Conservation (phyloP, 2,329 filamentous ascomycete genomes). For the Pseudogymnoascus sp. region DNA sequence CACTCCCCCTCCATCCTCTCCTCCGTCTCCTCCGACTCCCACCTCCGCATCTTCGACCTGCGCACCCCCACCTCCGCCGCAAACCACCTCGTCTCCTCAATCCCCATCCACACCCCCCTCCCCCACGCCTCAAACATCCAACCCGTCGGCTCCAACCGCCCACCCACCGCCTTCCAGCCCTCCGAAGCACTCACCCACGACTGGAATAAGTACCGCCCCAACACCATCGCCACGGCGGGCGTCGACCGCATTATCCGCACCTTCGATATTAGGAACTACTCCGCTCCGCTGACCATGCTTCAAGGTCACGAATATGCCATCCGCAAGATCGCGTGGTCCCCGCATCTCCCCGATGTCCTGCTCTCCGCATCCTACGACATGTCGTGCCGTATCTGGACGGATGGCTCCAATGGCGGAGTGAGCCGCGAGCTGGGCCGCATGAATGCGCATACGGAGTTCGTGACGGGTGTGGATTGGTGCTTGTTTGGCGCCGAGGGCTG, state of each 20-base stretch:
- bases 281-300: slow-evolving; percentile 62
- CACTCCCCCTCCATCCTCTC: slow-evolving; percentile 80
- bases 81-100: slow-evolving; percentile 75
- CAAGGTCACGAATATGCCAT: slow-evolving; percentile 88
- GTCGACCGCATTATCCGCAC: slow-evolving; percentile 82
- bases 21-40: slow-evolving; percentile 80
- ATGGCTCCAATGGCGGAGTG: slow-evolving; percentile 47
- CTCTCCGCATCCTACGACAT: slow-evolving; percentile 94
- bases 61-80: slow-evolving; percentile 76
- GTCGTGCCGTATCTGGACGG: slow-evolving; percentile 91
- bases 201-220: slow-evolving; percentile 96
- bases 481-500: slow-evolving; percentile 91
- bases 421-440: slow-evolving; percentile 53
- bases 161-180: slow-evolving; percentile 25
- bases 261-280: slow-evolving; percentile 78
- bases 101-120: slow-evolving; percentile 61
- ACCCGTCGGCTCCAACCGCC: slow-evolving; percentile 22
- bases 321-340: slow-evolving; percentile 79
- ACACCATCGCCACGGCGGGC: slow-evolving; percentile 76
- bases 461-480: slow-evolving; percentile 95
- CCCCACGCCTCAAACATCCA: not conserved
- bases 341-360: slow-evolving; percentile 81
- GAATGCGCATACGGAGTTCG: slow-evolving; percentile 92
- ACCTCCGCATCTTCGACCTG: slow-evolving; percentile 85
- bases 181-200: slow-evolving; percentile 85